These are phyloP conservation scores for Willaertia magna DNA, from an alignment of 208 protist genomes.

Conservation along the genomic window DNA sequence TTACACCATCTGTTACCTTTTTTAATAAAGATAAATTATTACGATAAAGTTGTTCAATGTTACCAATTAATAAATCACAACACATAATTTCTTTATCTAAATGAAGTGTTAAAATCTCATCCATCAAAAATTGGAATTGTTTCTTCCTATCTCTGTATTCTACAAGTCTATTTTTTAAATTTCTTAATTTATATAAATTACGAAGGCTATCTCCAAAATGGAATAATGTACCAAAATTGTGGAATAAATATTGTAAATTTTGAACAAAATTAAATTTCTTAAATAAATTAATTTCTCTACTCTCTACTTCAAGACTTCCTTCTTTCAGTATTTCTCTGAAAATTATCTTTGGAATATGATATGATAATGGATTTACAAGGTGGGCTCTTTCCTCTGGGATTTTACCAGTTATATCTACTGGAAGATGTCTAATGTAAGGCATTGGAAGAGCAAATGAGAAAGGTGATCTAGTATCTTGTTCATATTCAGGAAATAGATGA, in stretches of 20 bases:
- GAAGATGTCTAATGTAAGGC: too few species aligned
- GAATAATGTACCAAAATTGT: neutral
- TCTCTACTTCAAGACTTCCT: neutral
- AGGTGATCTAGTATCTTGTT: neutral
- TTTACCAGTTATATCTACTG: neutral
- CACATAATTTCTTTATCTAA: neutral
- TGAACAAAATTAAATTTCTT: neutral
- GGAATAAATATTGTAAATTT: neutral
- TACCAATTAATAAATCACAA: neutral
- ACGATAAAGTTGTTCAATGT: neutral
- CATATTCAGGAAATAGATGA: slow-evolving; percentile 43
- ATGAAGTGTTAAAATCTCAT: neutral
- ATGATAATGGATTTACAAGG: neutral
- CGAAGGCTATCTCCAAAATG: neutral
- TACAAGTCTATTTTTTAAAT: neutral
- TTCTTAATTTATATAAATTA: neutral
- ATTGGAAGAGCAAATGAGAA: neutral
- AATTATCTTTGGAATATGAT: neutral
- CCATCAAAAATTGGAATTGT: neutral
- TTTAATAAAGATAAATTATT: neutral
- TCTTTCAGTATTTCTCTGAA: neutral
- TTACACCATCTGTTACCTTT: neutral
- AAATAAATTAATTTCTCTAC: neutral
- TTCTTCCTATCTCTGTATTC: neutral
- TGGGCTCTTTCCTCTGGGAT: neutral